Evolutionary conservation across 2,329 filamentous ascomycete species (phyloP).

Genomic region (Talaromyces sp.): DNA sequence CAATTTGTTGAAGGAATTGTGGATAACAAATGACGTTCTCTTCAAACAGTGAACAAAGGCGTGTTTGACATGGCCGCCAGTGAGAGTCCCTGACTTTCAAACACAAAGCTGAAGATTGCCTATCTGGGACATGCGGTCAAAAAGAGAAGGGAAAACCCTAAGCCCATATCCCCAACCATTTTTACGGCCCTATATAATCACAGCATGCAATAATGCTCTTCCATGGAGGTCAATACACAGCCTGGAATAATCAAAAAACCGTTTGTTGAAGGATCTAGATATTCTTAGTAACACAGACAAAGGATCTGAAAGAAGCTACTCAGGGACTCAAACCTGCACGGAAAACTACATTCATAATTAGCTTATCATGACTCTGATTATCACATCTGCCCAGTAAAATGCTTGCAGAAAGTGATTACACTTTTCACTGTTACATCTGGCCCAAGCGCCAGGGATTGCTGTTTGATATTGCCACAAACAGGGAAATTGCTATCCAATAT

Average conservation of each 20-base stretch:
- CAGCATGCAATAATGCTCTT: neutral
- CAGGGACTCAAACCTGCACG: neutral
- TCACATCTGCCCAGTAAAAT: neutral
- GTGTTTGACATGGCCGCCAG: neutral
- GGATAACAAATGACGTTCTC: neutral
- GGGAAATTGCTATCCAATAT: neutral
- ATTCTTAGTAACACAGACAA: neutral
- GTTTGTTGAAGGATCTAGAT: neutral
- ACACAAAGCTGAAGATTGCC: neutral
- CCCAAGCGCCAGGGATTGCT: neutral
- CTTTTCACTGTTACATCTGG: too few species aligned
- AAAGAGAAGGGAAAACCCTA: neutral
- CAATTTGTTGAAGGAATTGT: neutral
- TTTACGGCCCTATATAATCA: neutral
- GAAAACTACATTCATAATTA: neutral
- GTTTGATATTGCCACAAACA: neutral
- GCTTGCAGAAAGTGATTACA: too few species aligned
- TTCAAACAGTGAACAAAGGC: slow-evolving; percentile 1
- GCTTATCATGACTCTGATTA: too few species aligned
- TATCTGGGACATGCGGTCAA: neutral
- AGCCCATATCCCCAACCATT: neutral
- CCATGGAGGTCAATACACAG: neutral
- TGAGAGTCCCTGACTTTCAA: neutral
- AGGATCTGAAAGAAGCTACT: neutral
- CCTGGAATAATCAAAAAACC: neutral